Percentiles rank a stretch among this genome's conserved stretches.
Conservation (phyloP, 192 early-diverging fungal genomes). For the Neocallimastix lanati region DNA sequence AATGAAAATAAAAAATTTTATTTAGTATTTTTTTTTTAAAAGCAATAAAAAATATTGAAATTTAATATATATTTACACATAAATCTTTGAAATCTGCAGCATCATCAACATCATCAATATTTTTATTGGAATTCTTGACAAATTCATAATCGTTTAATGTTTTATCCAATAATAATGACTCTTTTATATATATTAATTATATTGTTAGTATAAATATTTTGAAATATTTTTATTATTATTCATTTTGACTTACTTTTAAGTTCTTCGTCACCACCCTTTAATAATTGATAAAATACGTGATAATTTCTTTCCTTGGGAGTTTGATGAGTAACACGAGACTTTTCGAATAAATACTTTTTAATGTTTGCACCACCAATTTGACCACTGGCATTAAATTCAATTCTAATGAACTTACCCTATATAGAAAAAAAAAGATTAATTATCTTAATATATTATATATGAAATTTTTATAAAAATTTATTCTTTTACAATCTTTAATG, state of each 20-base stretch:
- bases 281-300: conserved; percentile 93
- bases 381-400: conserved; percentile 78
- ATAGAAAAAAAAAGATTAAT: no score
- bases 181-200: conserved; percentile 3
- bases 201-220: no score
- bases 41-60: no score
- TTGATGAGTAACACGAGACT: conserved; percentile 87
- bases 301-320: conserved; percentile 84
- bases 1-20: no score
- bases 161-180: conserved; percentile 56
- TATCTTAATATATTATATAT: no score
- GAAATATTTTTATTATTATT: no score
- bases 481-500: no score
- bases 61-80: conserved; percentile 27
- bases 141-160: conserved; percentile 63
- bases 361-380: conserved; percentile 91
- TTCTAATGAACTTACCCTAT: conserved; percentile 94
- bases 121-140: conserved; percentile 61
- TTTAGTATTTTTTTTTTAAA: no score
- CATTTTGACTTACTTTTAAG: conserved; percentile 32
- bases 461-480: no score
- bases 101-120: conserved; percentile 89
- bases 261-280: conserved; percentile 60
- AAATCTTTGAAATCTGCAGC: conserved; percentile 56
- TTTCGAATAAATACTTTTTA: conserved; percentile 92